Base-by-base conservation (phyloP, 305 asterid species). In the Rubia occidens region DNA sequence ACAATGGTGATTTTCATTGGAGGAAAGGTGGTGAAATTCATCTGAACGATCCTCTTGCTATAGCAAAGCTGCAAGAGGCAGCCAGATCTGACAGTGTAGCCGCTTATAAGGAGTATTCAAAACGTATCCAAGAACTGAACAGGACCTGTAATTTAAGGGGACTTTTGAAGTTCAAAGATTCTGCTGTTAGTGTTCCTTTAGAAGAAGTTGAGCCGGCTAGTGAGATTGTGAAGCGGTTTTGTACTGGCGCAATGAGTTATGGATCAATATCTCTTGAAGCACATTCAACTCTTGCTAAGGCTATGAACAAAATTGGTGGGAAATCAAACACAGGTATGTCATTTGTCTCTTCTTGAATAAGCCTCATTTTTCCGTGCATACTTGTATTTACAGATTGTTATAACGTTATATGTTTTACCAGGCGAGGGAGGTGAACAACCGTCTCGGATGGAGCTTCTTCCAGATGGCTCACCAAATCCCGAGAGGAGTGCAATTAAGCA, bases 371-470 rank as follows among this genome's bases (percentile, higher is more conserved):
- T 8, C 40, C 56, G 9, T 42, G 43, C 39, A 29, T 17, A 43
- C 10, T 26, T 21, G 56, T 29, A n/a, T 43, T 64, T 40, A 35
- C 53, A 18, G 18, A 47, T 7, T 51, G 17, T 49, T 51, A 5
- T 44, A n/a, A 20, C 29, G 18, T 45, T 11, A 55, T 66, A 44
- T 62, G 55, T 54, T 58, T 20, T 64, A 26, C 76, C 73, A 91
- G 99, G 98, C 3, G 98, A 95, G 88, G 97, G 99, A 69, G 99
- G 99, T 75, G 99, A 95, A 82, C 96, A 91, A 67, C 98, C 99
- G 62, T 89, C 97, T 74, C 96, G 99, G 42, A 83, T 95, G 98
- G 97, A 86, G 85, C 89, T 95, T 77, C 92, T 91, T 71, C 81
- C 86, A 7, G 94, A 91, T 78, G 99, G 98, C 80, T 83, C 97